These are phyloP conservation scores for Leptoxyphium fumago DNA, from an alignment of 2,329 filamentous ascomycete species.

Conservation along the genomic window DNA sequence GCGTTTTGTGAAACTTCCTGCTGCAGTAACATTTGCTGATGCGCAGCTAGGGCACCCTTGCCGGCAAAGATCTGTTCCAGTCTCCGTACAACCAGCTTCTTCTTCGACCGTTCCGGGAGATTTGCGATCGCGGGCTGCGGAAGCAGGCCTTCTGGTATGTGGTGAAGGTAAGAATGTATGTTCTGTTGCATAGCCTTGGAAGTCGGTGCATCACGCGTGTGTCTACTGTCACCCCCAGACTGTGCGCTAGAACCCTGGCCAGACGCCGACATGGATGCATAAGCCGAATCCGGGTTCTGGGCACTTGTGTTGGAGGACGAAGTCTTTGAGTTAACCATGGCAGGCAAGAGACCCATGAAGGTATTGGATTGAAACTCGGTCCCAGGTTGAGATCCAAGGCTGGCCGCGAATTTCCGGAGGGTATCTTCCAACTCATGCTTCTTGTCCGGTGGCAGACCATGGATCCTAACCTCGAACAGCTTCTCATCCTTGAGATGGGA, in stretches of 20 bases:
- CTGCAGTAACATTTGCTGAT: constrained; percentile 39
- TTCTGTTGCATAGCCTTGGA: constrained; percentile 36
- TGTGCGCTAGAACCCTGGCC: constrained; percentile 29
- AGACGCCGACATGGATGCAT: constrained; percentile 45
- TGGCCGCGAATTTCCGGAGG: constrained; percentile 54
- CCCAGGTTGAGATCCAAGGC: constrained; percentile 39
- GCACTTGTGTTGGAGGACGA: constrained; percentile 43
- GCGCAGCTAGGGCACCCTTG: constrained; percentile 33
- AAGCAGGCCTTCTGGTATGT: constrained; percentile 56
- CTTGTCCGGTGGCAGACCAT: constrained; percentile 56
- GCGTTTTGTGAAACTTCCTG: constrained; percentile 43
- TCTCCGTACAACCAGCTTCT: constrained; percentile 60
- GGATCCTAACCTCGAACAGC: constrained; percentile 69
- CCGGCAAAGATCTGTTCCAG: constrained; percentile 74
- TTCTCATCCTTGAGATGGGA: constrained; percentile 58
- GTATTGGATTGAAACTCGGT: constrained; percentile 13
- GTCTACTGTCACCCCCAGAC: constrained; percentile 15
- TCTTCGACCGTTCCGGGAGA: constrained; percentile 60
- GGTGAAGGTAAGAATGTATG: constrained; percentile 54
- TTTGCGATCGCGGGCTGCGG: constrained; percentile 37
- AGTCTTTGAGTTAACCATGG: constrained; percentile 33
- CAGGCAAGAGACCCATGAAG: constrained; percentile 25
- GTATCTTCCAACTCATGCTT: constrained; percentile 63
- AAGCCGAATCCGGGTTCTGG: constrained; percentile 38
- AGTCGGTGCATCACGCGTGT: constrained; percentile 9